Evolutionary conservation across 2,329 filamentous ascomycete species (phyloP).

Genomic region (Microsporum audouinii): DNA sequence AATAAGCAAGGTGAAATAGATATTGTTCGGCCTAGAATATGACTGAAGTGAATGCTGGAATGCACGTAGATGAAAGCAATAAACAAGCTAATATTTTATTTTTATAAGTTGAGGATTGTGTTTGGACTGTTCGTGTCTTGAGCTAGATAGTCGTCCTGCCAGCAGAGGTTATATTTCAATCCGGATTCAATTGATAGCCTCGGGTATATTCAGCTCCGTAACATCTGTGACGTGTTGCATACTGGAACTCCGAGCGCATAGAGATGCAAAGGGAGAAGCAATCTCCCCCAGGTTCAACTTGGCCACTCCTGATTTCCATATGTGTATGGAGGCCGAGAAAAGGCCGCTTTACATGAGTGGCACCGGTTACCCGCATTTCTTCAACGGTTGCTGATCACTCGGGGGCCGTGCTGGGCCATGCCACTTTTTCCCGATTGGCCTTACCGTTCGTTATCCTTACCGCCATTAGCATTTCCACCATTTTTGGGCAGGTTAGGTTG

Average conservation of each 20-base stretch:
- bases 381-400: neutral
- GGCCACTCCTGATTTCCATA: neutral
- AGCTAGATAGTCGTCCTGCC: neutral
- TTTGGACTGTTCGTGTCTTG: neutral
- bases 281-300: neutral
- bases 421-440: neutral
- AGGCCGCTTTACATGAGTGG: neutral
- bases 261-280: neutral
- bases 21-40: too few species aligned
- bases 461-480: neutral
- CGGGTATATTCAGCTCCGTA: neutral
- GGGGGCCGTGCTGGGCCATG: neutral
- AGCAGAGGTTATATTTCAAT: neutral
- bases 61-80: neutral
- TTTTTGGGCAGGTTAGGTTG: neutral
- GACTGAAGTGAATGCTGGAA: neutral
- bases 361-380: neutral
- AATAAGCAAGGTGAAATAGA: too few species aligned
- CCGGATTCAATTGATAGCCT: neutral
- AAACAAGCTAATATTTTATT: neutral
- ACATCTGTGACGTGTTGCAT: neutral
- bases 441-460: neutral
- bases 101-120: neutral
- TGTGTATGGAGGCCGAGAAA: neutral
- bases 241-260: neutral